These are phyloP conservation scores for Hordeum marinum DNA, from an alignment of 176 grass and related monocot genomes.

Conservation along the genomic window DNA sequence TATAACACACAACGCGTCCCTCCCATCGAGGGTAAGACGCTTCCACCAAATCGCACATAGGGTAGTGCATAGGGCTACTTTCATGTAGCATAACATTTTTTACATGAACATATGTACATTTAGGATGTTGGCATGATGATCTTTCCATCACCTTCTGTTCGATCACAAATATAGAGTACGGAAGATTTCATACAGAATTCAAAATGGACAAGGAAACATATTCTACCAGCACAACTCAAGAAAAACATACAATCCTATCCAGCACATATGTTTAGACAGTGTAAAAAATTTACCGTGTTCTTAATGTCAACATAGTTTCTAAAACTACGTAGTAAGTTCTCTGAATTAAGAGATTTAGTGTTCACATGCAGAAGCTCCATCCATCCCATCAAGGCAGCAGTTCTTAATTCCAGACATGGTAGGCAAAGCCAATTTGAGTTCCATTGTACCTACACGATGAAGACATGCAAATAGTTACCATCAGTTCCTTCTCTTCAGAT, in stretches of 20 bases:
- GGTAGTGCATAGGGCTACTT: too few relatives aligned
- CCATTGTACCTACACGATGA: not conserved
- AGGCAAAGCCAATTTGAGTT: not conserved
- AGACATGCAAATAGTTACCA: not conserved
- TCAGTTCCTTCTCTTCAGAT: constrained; percentile 66
- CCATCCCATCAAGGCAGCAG: not conserved
- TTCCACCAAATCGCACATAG: too few relatives aligned
- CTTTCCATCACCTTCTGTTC: too few relatives aligned
- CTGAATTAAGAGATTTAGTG: not conserved
- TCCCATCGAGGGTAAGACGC: too few relatives aligned
- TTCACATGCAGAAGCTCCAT: not conserved
- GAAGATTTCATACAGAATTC: not conserved
- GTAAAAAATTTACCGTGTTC: not conserved
- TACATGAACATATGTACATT: not conserved
- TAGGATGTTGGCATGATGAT: not conserved
- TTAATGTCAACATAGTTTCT: not conserved
- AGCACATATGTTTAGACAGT: not conserved
- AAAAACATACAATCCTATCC: not conserved
- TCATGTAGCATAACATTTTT: too few relatives aligned
- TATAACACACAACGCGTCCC: too few relatives aligned
- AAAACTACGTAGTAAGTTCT: not conserved
- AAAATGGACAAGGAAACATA: not conserved
- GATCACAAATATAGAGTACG: not conserved
- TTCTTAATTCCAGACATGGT: not conserved
- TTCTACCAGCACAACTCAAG: not conserved